Evolutionary conservation across 2,329 filamentous ascomycete genomes (phyloP), one percentile per base, ranked within the genome.

Genomic region (Hypocreales sp.): DNA sequence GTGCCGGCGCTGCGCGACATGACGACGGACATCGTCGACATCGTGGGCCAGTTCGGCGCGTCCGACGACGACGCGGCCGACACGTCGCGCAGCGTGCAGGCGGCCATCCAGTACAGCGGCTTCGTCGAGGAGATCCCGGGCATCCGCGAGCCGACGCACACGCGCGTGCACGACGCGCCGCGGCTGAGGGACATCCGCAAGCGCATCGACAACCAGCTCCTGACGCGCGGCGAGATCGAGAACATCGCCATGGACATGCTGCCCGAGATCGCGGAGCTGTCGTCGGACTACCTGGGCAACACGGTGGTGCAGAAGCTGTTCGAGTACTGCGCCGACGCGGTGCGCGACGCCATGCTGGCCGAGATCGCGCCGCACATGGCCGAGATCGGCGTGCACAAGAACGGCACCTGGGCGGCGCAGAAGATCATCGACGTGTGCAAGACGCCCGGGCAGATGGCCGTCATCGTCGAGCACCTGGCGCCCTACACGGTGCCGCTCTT

Each of bases 271-370:
- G 83, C 86, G 4, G 90, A 98, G 53, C 64, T 98, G 15, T 70
- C 90, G 3, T 93, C 87, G 0, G 90, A 98, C 53, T 98, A 98
- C 44, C 69, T 98, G 18, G 90, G 90, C 41, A 98, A 98, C 57
- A 98, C 90, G 0, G 90, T 98, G n/a, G 87, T 98, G 12, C 90
- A 98, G 58, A 98, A 98, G 56, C 63, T 98, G 24, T 98, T 98
- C 46, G 87, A 98, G 52, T 83, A 82, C 56, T 95, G 90, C 58
- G 90, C 83, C 0, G 87, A 95, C 48, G 63, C 73, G 22, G 72
- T 87, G 22, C 86, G 92, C 42, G 84, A 94, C 50, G 77, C 79
- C 31, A 95, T 98, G 90, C 62, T 98, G 31, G 56, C 61, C 10
- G 74, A 86, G 46, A 92, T 98, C 42, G 73, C 80, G 3, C 86